Conservation (phyloP, 2,329 filamentous ascomycete species). For the Alternaria solani region DNA sequence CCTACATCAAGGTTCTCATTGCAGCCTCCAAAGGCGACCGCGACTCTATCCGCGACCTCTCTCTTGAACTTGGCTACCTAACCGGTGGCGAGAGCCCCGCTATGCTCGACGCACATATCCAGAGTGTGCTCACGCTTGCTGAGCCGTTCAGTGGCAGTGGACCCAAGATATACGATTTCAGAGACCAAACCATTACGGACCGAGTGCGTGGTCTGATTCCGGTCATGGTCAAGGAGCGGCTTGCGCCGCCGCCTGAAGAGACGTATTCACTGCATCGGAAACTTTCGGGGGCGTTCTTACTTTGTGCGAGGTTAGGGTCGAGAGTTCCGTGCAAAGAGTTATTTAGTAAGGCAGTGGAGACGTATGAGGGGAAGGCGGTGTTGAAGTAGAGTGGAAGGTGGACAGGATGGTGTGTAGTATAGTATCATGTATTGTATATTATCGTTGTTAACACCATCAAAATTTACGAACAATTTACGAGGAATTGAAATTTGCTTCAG, state of each 20-base stretch:
- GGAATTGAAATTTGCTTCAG: no score
- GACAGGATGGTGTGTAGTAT: background rate
- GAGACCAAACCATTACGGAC: constrained; percentile 94
- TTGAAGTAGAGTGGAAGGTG: constrained; percentile 4
- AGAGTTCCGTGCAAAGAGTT: constrained; percentile 80
- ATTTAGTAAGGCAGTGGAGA: constrained; percentile 68
- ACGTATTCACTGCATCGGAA: constrained; percentile 96
- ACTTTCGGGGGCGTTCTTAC: constrained; percentile 89
- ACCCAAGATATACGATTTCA: constrained; percentile 88
- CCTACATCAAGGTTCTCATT: constrained; percentile 80
- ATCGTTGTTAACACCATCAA: background rate
- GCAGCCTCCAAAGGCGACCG: constrained; percentile 79
- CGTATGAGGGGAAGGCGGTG: constrained; percentile 39
- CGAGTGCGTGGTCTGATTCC: constrained; percentile 88
- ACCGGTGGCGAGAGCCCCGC: constrained; percentile 84
- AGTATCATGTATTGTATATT: background rate
- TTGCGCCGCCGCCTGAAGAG: constrained; percentile 94
- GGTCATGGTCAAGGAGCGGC: constrained; percentile 86
- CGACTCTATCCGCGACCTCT: constrained; percentile 69
- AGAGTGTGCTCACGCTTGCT: constrained; percentile 85
- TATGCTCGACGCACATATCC: constrained; percentile 92
- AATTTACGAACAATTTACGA: background rate
- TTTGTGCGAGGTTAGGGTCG: constrained; percentile 87
- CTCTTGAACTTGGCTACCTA: constrained; percentile 83
- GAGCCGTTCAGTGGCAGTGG: constrained; percentile 83